Evolutionary conservation across 2,329 filamentous ascomycete genomes (phyloP), one percentile per base, ranked within the genome.

Genomic region (Penicillium sp.): DNA sequence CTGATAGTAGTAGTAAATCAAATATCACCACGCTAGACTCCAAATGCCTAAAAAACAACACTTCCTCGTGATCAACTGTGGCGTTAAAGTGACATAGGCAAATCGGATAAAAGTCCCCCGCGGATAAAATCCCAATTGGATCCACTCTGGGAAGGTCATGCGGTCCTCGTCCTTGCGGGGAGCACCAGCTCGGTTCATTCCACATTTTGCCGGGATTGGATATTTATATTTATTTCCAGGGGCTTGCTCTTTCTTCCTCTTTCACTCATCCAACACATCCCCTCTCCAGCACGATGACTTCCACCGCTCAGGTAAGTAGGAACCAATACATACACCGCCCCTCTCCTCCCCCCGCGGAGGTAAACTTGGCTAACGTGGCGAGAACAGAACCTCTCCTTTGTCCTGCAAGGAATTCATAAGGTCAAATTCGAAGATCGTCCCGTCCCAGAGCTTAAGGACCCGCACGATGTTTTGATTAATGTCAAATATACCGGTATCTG

Each of bases 401-500:
- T 95, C 72, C 89, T 96, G 67, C 85, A 92, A 75, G 88, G 89
- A 65, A 82, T 86, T 57, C 81, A 85, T 72, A 82, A 88, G 66
- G 88, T 95, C 66, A 78, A 80, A 60, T 95, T 87, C 76, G 86
- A 88, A 76, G 87, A 93, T 70, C 85, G 87, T 7, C 89, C 90
- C 8, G 76, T 91, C 53, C 91, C 91, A 42, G 75, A 82, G 55
- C 78, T 94, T 65, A 75, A 82, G 60, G 79, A 80, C 50, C 81
- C 85, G 22, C 82, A 92, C 79, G 87, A 93, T 73, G 90, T 95
- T 62, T 82, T 93, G 66, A 86, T 95, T 60, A 86, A 89, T 69
- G 82, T 93, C 65, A 88, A 89, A 78, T 93, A 88, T 80, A 95
- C 90, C 3, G 90, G 90, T 65, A 94, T 96, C 76, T 95, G 91